These are phyloP conservation scores for Penicillium manginii DNA, from an alignment of 495 filamentous ascomycete species.

Conservation along the genomic window DNA sequence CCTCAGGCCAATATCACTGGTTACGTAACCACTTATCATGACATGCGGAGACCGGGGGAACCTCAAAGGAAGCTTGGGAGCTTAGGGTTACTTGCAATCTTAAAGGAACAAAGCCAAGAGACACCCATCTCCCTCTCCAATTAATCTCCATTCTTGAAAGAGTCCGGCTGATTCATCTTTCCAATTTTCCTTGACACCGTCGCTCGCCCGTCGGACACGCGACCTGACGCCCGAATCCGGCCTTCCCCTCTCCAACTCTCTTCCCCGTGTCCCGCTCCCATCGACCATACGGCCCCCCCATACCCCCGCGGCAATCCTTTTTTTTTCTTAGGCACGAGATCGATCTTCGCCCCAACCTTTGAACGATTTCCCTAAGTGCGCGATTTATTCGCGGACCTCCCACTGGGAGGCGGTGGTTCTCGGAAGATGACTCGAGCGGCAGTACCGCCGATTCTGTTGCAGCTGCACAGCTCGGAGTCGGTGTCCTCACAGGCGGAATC, in stretches of 20 bases:
- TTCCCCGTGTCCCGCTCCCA: conserved; percentile 5
- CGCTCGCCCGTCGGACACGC: conserved; percentile 8
- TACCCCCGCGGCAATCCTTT: conserved; percentile 1
- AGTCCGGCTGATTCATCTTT: background rate
- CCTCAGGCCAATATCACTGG: background rate
- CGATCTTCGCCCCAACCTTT: background rate
- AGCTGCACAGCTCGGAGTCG: conserved; percentile 64
- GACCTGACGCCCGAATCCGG: conserved; percentile 18
- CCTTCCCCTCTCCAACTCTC: conserved; percentile 9
- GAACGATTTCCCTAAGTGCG: background rate
- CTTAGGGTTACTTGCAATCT: conserved; percentile 5
- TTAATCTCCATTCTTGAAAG: background rate
- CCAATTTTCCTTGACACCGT: background rate
- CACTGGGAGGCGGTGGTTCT: conserved; percentile 37
- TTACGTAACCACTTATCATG: background rate
- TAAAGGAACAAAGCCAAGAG: background rate
- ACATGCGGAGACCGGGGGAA: background rate
- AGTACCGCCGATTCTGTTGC: conserved; percentile 59
- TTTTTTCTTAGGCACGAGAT: background rate
- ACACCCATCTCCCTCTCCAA: background rate
- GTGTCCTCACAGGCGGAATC: conserved; percentile 63
- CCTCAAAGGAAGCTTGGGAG: background rate
- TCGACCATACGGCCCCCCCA: background rate
- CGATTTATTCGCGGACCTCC: conserved; percentile 13
- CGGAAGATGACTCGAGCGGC: conserved; percentile 53